Base-by-base conservation (phyloP, 805 yeast species). In the Pichia deserticola region DNA sequence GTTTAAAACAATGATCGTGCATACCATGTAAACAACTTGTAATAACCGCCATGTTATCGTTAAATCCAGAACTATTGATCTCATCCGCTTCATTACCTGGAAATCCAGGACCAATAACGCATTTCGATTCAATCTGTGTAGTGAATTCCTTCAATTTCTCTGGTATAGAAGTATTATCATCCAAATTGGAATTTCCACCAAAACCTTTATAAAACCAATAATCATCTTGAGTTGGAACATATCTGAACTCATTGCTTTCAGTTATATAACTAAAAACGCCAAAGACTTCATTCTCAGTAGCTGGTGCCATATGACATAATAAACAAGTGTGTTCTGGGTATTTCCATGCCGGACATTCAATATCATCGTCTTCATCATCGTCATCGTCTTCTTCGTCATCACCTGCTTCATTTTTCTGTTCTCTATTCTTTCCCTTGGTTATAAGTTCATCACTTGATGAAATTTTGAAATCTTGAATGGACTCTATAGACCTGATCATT, bases 1-100 rank as follows among this genome's bases (percentile, higher is more conserved):
- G 80, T 47, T 78, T 65, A 59, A 83, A 84, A 62, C 99, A 92
- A 15, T 78, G 73, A 53, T 77, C 80, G 64, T 92, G 99, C 82
- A 92, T 84, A 2, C 96, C 95, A 66, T 92, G 99, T 1, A 97
- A 95, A 70, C 99, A 92, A 46, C 95, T 84, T 52, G 81, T 77
- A 4, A 84, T 72, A 1, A 85, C 75, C 7, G 76, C 63, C 50
- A 73, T 72, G 43, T 69, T 68, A 39, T 77, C 72, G 39, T 68
- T 66, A 43, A 67, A 50, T 54, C 66, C 50, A 25, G 7, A 30
- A 30, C 64, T 64, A 5, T 44, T 45, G 25, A 46, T 39, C 4
- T 30, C 10, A 15, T 44, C 45, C 34, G 43, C 43, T 20, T 62
- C 65, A 8, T 57, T 59, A 5, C 59, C 46, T 3, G 82, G 79